phyloP scores from a whole-genome alignment of 495 filamentous ascomycete species.

The Aspergillus heteromorphus region DNA sequence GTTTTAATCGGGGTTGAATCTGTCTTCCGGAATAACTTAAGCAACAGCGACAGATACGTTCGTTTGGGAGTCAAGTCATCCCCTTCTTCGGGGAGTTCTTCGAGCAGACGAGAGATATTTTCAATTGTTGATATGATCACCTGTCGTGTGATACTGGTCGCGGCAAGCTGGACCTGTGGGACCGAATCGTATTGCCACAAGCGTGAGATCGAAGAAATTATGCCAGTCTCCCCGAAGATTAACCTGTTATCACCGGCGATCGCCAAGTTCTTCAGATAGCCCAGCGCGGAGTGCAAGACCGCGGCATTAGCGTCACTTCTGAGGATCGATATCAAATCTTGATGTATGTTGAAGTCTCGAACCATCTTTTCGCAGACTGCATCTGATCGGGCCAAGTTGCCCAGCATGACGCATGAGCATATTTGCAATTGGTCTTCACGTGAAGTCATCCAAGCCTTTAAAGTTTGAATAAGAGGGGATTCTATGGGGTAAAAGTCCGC shows the following conservation, averaged over 20 bases:
- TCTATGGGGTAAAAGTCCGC: conserved; percentile 44
- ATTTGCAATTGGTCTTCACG: conserved; percentile 57
- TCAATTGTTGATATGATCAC: conserved; percentile 53
- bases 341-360: conserved; percentile 46
- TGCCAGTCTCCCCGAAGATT: conserved; percentile 48
- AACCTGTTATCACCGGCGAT: conserved; percentile 60
- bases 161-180: conserved; percentile 65
- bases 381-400: conserved; percentile 73
- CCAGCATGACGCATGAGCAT: conserved; percentile 70
- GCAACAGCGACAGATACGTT: conserved; percentile 57
- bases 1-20: conserved; percentile 62
- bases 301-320: conserved; percentile 39
- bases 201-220: conserved; percentile 49
- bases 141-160: conserved; percentile 61
- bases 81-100: conserved; percentile 31
- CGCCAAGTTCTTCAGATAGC: conserved; percentile 77
- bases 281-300: conserved; percentile 59
- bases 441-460: conserved; percentile 50
- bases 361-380: conserved; percentile 55
- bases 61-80: conserved; percentile 33
- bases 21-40: conserved; percentile 52
- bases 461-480: conserved; percentile 41
- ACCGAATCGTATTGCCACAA: conserved; percentile 58
- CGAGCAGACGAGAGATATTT: conserved; percentile 50
- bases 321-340: conserved; percentile 50